These are phyloP conservation scores for Naganishia friedmannii DNA, from an alignment of 768 basidiomycete species.

Conservation along the genomic window DNA sequence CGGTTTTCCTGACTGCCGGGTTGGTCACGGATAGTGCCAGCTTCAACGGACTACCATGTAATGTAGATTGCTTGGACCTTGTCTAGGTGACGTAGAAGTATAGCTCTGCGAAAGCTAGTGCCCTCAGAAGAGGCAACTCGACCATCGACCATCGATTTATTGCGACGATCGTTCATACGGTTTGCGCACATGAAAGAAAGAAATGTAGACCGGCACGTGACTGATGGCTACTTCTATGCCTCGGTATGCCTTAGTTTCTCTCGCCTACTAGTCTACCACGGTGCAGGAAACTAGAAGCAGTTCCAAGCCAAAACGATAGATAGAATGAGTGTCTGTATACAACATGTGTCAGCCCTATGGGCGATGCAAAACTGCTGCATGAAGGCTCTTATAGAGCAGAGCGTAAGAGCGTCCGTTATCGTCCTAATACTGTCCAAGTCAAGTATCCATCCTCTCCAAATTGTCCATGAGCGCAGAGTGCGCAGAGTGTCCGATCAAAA, in stretches of 20 bases:
- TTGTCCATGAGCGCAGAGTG: neutral
- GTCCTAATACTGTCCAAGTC: neutral
- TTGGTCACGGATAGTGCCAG: neutral
- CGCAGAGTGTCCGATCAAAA: no score
- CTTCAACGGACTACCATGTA: neutral
- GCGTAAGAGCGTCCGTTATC: neutral
- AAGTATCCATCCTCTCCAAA: neutral
- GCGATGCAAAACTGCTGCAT: neutral
- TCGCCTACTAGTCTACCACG: neutral
- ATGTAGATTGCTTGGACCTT: neutral
- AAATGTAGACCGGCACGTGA: no score
- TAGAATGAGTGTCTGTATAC: neutral
- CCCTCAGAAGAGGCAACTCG: no score
- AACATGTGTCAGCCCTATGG: neutral
- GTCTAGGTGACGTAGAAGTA: neutral
- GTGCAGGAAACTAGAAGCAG: neutral
- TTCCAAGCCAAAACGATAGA: neutral
- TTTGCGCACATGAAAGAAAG: no score
- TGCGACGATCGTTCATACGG: no score
- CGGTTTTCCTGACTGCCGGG: neutral
- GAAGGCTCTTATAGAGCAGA: neutral
- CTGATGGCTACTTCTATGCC: no score
- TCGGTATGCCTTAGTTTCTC: neutral
- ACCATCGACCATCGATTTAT: no score
- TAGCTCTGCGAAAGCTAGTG: no score